phyloP scores from a whole-genome alignment of 768 basidiomycete species.

The Lanmaoa pseudosensibilis region DNA sequence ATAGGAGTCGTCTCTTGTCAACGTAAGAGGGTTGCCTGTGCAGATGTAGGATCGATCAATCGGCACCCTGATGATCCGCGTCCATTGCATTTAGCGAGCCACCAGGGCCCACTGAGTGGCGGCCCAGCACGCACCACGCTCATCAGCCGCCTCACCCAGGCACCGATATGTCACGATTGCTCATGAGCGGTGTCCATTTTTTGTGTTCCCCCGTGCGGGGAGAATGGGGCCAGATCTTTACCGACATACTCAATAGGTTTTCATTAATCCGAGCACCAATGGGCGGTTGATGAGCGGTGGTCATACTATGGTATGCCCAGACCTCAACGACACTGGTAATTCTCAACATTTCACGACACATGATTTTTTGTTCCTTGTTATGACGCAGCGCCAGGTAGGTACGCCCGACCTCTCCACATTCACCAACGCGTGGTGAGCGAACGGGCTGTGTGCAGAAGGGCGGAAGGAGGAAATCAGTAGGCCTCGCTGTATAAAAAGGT shows the following conservation, averaged over 20 bases:
- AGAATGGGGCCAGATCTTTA: no score
- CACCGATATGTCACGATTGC: background rate
- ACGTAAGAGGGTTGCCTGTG: no score
- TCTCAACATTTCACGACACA: background rate
- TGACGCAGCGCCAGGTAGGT: background rate
- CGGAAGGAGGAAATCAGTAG: background rate
- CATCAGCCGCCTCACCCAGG: background rate
- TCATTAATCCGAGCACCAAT: no score
- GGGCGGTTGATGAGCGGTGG: no score
- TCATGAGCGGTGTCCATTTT: no score
- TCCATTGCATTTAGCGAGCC: no score
- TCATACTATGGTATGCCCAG: no score
- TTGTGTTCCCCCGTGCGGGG: background rate
- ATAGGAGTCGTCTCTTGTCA: no score
- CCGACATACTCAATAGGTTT: background rate
- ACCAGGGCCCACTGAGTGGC: no score
- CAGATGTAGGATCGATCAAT: no score
- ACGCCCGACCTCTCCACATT: background rate
- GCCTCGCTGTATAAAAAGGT: slow-evolving; percentile 9
- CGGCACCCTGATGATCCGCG: no score
- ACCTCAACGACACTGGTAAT: background rate
- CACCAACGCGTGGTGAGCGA: background rate
- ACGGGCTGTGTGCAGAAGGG: background rate
- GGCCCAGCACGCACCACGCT: no score
- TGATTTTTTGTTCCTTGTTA: background rate